A percentile compares a stretch with the other conserved stretches of the same genome.
phyloP scores from a whole-genome alignment of 2,329 filamentous ascomycete species.

The Monosporascus cannonballus region DNA sequence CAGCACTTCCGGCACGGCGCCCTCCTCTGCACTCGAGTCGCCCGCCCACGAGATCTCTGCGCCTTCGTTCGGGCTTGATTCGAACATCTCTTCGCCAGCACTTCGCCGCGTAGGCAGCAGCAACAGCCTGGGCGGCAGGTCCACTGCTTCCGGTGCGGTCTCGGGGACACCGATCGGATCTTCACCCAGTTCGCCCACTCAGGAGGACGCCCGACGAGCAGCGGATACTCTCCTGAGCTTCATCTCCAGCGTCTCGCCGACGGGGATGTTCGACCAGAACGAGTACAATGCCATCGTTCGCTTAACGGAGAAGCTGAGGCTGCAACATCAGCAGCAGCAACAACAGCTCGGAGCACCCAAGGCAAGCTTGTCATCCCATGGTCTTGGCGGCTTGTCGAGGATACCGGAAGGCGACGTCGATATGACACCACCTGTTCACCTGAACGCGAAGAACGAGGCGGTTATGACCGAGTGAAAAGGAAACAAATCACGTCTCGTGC shows the following conservation, averaged over 20 bases:
- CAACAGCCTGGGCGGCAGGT: constrained; percentile 37
- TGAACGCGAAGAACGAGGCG: constrained; percentile 29
- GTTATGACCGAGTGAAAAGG: constrained; percentile 25
- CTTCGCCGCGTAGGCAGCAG: constrained; percentile 48
- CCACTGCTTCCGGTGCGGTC: constrained; percentile 26
- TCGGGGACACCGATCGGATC: constrained; percentile 42
- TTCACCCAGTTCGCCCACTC: constrained; percentile 62
- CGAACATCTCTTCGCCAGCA: constrained; percentile 36
- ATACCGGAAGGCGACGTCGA: constrained; percentile 54
- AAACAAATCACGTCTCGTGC: neutral
- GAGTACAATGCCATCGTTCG: constrained; percentile 75
- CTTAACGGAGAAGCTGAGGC: constrained; percentile 77
- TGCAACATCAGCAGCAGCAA: constrained; percentile 46
- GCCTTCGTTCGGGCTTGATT: constrained; percentile 38
- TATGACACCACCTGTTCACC: constrained; percentile 29
- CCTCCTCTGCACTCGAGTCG: constrained; percentile 48
- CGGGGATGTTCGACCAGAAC: constrained; percentile 64
- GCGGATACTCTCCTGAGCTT: constrained; percentile 77
- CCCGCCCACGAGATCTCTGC: constrained; percentile 40
- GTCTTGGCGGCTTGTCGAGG: constrained; percentile 45
- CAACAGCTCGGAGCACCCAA: constrained; percentile 19
- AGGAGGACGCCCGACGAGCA: constrained; percentile 79
- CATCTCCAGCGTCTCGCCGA: constrained; percentile 63
- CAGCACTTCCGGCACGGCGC: constrained; percentile 38
- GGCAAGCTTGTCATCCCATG: constrained; percentile 21